Conservation (phyloP, 441 rosid species). For the Brassica hybrid region DNA sequence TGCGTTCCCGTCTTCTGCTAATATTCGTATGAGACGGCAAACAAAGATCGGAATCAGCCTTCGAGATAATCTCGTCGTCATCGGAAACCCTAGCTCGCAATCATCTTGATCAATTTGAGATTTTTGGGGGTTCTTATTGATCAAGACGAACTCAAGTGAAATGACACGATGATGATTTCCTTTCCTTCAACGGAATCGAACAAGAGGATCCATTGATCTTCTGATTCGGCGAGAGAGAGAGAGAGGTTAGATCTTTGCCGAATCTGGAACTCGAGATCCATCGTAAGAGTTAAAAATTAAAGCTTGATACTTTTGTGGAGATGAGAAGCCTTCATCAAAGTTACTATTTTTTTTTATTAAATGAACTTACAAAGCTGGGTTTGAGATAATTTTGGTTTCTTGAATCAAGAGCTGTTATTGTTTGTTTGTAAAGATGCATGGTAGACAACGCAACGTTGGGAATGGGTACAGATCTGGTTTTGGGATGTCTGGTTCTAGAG, state of each 20-base stretch:
- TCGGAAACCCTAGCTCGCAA: background rate
- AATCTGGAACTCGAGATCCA: conserved; percentile 20
- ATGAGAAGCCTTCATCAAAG: background rate
- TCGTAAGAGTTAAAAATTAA: conserved; percentile 1
- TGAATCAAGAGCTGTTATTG: background rate
- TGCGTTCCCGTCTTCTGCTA: background rate
- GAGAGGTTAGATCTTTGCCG: too few relatives aligned
- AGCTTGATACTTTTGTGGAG: background rate
- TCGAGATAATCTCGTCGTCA: background rate
- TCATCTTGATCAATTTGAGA: background rate
- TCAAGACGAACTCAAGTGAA: background rate
- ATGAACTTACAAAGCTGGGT: too few relatives aligned
- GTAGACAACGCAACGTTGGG: conserved; percentile 5
- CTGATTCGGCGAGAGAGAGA: too few relatives aligned
- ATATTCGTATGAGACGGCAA: background rate
- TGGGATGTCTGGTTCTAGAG: conserved; percentile 63
- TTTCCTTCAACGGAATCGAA: too few relatives aligned
- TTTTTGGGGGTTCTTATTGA: background rate
- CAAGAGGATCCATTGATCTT: too few relatives aligned
- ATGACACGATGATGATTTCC: too few relatives aligned
- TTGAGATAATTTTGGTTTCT: background rate
- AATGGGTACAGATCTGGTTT: conserved; percentile 21
- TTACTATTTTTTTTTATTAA: too few relatives aligned
- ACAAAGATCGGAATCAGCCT: background rate
- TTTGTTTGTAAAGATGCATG: background rate